A percentile compares a stretch with the other conserved stretches of the same genome.
Evolutionary conservation across 805 yeast genomes (phyloP).

Genomic region (Ogataea kodamae): DNA sequence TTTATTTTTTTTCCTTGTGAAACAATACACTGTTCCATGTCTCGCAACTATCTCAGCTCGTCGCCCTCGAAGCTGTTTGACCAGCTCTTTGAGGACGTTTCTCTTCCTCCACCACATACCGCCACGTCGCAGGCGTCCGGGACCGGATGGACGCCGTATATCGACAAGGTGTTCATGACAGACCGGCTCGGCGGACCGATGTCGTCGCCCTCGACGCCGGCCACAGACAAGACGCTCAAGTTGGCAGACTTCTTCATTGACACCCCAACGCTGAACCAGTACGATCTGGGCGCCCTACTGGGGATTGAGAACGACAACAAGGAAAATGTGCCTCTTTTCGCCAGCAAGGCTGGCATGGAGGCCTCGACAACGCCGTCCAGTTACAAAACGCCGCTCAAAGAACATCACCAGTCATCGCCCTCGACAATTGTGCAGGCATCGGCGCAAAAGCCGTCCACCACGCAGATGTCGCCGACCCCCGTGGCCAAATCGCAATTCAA

Average conservation of each 20-base stretch:
- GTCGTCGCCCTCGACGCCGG: conserved; percentile 24
- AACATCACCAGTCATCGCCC: conserved; percentile 31
- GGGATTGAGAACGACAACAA: conserved; percentile 22
- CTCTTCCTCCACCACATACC: conserved; percentile 8
- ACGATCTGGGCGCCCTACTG: conserved; percentile 17
- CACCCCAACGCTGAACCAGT: conserved; percentile 22
- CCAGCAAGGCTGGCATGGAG: no score
- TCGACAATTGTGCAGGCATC: conserved; percentile 33
- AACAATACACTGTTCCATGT: conserved; percentile 14
- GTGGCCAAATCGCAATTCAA: conserved; percentile 28
- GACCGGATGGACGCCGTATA: conserved; percentile 29
- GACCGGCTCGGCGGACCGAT: conserved; percentile 2
- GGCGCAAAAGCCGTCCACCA: conserved; percentile 17
- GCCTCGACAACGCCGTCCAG: conserved; percentile 4
- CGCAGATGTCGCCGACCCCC: conserved; percentile 33
- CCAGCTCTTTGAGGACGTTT: conserved; percentile 21
- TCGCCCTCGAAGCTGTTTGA: conserved; percentile 31
- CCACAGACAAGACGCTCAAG: conserved; percentile 21
- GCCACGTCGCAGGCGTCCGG: conserved; percentile 11
- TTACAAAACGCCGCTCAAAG: conserved; percentile 24
- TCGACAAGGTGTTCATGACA: conserved; percentile 24
- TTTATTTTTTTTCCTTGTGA: conserved; percentile 6
- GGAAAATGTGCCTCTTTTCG: conserved; percentile 23
- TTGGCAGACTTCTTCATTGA: conserved; percentile 24
- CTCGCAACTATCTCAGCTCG: conserved; percentile 26